Conservation (phyloP, 495 filamentous ascomycete species). For the Margaritispora aquatica region DNA sequence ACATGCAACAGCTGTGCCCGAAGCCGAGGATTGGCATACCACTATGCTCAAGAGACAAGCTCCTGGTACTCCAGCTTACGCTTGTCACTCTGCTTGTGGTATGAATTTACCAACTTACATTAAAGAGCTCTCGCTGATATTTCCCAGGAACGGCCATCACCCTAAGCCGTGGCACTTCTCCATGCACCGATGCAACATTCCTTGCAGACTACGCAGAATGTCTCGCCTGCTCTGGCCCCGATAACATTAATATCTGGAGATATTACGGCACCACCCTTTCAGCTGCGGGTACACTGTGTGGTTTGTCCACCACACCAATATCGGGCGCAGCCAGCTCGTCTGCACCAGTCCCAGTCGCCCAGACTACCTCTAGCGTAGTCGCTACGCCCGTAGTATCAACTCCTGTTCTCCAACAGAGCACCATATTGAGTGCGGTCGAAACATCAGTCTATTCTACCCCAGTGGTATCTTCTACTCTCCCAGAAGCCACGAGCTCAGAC, state of each 20-base stretch:
- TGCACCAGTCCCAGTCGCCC: not conserved
- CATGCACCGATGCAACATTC: conserved; percentile 37
- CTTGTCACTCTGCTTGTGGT: conserved; percentile 47
- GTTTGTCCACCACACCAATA: conserved; percentile 34
- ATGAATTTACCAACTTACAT: not conserved
- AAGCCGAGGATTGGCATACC: conserved; percentile 8
- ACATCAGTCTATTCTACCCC: no score
- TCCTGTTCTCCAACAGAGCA: no score
- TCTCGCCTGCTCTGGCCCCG: conserved; percentile 38
- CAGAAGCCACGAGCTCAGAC: not conserved
- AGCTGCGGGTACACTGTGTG: conserved; percentile 29
- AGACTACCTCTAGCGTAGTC: not conserved
- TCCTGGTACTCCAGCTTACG: conserved; percentile 38
- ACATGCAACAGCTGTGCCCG: not conserved
- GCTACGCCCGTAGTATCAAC: no score
- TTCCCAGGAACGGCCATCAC: conserved; percentile 36
- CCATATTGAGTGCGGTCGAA: no score
- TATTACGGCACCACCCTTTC: conserved; percentile 35
- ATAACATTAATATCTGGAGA: conserved; percentile 39
- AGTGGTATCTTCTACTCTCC: no score
- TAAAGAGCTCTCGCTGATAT: not conserved
- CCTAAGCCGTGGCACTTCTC: conserved; percentile 20
- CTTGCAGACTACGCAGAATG: conserved; percentile 34
- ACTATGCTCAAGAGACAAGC: conserved; percentile 30
- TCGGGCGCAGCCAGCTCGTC: not conserved